These are phyloP conservation scores for Bullera alba DNA, from an alignment of 768 basidiomycete genomes.

Conservation along the genomic window DNA sequence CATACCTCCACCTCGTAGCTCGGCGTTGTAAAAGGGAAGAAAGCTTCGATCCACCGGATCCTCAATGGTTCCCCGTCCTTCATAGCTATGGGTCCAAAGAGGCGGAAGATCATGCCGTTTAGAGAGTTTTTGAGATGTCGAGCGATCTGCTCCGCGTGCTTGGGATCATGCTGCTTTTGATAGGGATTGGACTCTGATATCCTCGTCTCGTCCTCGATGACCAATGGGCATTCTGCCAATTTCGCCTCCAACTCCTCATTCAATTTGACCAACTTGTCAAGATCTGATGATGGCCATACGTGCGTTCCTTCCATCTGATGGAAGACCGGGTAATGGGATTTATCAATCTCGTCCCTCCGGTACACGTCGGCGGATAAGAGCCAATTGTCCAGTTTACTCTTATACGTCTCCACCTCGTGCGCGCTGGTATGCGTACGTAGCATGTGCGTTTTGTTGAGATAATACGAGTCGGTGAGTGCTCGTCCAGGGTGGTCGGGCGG, in stretches of 20 bases:
- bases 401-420: slow-evolving; percentile 89
- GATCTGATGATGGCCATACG: slow-evolving; percentile 55
- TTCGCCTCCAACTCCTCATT: slow-evolving; percentile 59
- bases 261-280: slow-evolving; percentile 60
- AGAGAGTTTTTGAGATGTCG: slow-evolving; percentile 81
- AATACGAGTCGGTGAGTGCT: slow-evolving; percentile 85
- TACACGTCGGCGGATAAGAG: slow-evolving; percentile 95
- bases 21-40: slow-evolving; percentile 95
- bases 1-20: slow-evolving; percentile 98
- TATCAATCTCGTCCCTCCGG: slow-evolving; percentile 94
- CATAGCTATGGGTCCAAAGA: slow-evolving; percentile 63
- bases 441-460: slow-evolving; percentile 83
- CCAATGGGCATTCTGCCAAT: slow-evolving; percentile 65
- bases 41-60: slow-evolving; percentile 95
- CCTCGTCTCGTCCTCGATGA: slow-evolving; percentile 78
- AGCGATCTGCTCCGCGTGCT: slow-evolving; percentile 65
- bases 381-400: slow-evolving; percentile 68
- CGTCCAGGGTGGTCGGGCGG: slow-evolving; percentile 88
- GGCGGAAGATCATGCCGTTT: slow-evolving; percentile 70
- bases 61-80: slow-evolving; percentile 63
- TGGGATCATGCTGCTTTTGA: slow-evolving; percentile 69
- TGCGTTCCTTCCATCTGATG: slow-evolving; percentile 96
- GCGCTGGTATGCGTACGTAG: slow-evolving; percentile 97
- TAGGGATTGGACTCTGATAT: slow-evolving; percentile 69
- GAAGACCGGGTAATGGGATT: slow-evolving; percentile 93